Evolutionary conservation across 2,329 filamentous ascomycete species (phyloP), one percentile per base, ranked within the genome.

Genomic region (Cercospora sesami): DNA sequence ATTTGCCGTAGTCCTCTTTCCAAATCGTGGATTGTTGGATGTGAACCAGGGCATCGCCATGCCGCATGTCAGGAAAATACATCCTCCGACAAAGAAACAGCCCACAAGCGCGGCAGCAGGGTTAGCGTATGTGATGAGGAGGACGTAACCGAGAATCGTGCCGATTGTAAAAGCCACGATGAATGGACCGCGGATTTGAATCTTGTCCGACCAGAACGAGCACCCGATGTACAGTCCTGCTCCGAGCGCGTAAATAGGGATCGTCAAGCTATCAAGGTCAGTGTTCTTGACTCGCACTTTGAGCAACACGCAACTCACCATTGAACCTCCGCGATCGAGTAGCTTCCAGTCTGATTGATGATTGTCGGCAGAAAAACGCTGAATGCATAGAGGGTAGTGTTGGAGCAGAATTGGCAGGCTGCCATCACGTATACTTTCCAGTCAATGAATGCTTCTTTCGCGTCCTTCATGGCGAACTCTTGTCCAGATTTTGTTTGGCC

Each of bases 351-450:
- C 33, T 79, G 80, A 51, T 81, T 79, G 59, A 88, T 79, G 70
- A 88, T 87, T 1, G 83, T 82, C 1, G 86, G 86, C 4, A 88
- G 75, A 74, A 88, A 88, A 2, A 84, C 86, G 69, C 81, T 83
- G 74, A 87, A 86, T n/a, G 84, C 84, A 72, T 86, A 87, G 0
- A 85, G 78, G 53, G 85, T 76, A 28, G 84, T 83, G 67, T 85
- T 83, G 26, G 33, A 42, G 62, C 90, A 89, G 74, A 93, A 93
- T 76, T 92, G 89, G 4, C 83, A 89, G 53, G 87, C 77, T 70
- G 85, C 89, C 75, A 92, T 92, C 1, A 85, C 80, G 83, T 88
- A 92, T n/a, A 91, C 86, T 75, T 90, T 92, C 90, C 90, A 92
- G 78, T 94, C 91, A 69, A 82, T 84, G 68, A 91, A 87, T 0